Evolutionary conservation across 345 rosid species (phyloP).

Genomic region (Populus nigra): DNA sequence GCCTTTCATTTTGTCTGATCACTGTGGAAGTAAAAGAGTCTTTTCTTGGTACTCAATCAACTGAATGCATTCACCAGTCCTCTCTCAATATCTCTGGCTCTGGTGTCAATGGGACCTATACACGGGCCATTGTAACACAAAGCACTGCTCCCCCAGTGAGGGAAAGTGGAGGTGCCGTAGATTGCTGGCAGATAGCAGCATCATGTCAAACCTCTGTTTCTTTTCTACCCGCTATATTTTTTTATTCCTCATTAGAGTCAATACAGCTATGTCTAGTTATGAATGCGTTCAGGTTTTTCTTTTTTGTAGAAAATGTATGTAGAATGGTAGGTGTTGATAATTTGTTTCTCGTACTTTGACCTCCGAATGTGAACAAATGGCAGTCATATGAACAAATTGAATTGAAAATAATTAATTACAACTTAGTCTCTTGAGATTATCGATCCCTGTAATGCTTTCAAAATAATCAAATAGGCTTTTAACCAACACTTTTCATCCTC

Average conservation of each 20-base stretch:
- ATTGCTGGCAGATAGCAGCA: slow-evolving; percentile 7
- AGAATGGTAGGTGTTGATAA: too few species aligned
- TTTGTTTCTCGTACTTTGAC: too few species aligned
- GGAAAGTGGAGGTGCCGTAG: background rate
- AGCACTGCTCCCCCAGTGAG: background rate
- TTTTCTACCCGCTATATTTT: background rate
- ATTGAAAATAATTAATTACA: too few species aligned
- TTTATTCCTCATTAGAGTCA: background rate
- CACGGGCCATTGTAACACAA: slow-evolving; percentile 1
- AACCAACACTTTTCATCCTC: too few species aligned
- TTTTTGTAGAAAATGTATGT: too few species aligned
- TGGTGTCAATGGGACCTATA: slow-evolving; percentile 3
- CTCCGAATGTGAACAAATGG: too few species aligned
- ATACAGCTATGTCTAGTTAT: background rate
- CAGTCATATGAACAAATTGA: too few species aligned
- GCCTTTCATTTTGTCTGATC: slow-evolving; percentile 20
- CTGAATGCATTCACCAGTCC: background rate
- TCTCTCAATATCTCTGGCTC: slow-evolving; percentile 1
- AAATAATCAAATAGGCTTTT: too few species aligned
- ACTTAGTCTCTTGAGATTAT: too few species aligned
- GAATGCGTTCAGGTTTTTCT: background rate
- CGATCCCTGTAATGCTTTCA: too few species aligned
- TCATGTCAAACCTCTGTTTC: slow-evolving; percentile 1
- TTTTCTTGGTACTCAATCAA: slow-evolving; percentile 17
- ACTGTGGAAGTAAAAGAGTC: slow-evolving; percentile 9